Evolutionary conservation across 345 rosid genomes (phyloP), one percentile per base, ranked within the genome.

Genomic region (Triadica sebifera): DNA sequence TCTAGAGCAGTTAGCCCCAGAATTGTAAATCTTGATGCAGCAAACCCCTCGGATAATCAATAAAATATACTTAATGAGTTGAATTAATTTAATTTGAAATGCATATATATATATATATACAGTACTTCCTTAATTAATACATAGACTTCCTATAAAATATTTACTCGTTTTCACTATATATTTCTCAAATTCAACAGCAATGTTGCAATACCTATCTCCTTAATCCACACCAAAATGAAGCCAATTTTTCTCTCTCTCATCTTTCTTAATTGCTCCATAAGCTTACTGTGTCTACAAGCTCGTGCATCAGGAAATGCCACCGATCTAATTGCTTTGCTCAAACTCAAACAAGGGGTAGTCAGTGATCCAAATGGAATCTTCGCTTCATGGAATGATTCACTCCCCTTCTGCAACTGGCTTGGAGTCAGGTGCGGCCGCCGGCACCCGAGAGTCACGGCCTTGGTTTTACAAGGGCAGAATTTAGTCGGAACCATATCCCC

Each of bases 401-500:
- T 53, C 6, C 62, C 50, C 10, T 69, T 69, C 47, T 69, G 73
- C 49, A 53, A 22, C n/a, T 69, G 47, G 73, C 7, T 53, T 19
- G 60, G 63, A 22, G 8, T 66, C 55, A 66, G 19, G 12, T 75
- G 73, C 50, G 34, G 50, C 29, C 16, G 24, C 45, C 56, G 67
- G 51, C 59, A 46, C 45, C 50, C 4, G 5, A 45, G 67, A 16
- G 74, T 71, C 43, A 59, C 56, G 17, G 24, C 66, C 67, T 15
- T 71, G 24, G 67, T 3, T 20, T 34, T 71, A 8, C 9, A 59
- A 19, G 78, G 67, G 8, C 73, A 45, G 39, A 46, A 59, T 25
- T 60, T 71, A 11, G 9, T 71, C 12, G 74, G 74, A 13, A 47
- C 59, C 3, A 20, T 73, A 11, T 73, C 76, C 0, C 69, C 76